phyloP scores from a whole-genome alignment of 352 stramenopile genomes.

The Pythium aristosporum region DNA sequence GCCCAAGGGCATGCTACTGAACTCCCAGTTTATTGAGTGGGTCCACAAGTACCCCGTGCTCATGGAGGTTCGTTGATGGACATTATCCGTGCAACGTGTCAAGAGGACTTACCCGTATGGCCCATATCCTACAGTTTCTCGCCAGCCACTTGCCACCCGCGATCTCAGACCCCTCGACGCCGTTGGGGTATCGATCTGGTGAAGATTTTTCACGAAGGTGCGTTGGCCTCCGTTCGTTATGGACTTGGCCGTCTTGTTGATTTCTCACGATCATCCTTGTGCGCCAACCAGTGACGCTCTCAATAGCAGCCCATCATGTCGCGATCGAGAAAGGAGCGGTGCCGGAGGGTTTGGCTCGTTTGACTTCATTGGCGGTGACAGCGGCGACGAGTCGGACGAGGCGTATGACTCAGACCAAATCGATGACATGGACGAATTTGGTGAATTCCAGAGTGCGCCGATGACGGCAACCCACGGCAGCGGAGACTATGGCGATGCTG shows the following conservation, averaged over 20 bases:
- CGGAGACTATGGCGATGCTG: slow-evolving; percentile 1
- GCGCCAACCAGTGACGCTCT: slow-evolving; percentile 45
- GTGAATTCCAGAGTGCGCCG: slow-evolving; percentile 42
- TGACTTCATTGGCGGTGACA: slow-evolving; percentile 81
- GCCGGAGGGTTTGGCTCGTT: slow-evolving; percentile 62
- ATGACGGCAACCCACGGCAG: slow-evolving; percentile 9
- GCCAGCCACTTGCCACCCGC: slow-evolving; percentile 46
- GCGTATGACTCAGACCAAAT: slow-evolving; percentile 75
- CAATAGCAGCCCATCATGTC: slow-evolving; percentile 76
- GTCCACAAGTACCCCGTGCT: slow-evolving; percentile 62
- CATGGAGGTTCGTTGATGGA: slow-evolving; percentile 46
- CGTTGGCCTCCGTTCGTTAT: not conserved
- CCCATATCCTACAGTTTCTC: slow-evolving; percentile 35
- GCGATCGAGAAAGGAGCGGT: slow-evolving; percentile 26
- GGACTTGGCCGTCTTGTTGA: not conserved
- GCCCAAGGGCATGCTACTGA: slow-evolving; percentile 48
- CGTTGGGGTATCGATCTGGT: slow-evolving; percentile 34
- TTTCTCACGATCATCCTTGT: not conserved
- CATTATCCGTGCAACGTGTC: not conserved
- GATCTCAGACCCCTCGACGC: slow-evolving; percentile 29
- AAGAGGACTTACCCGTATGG: not conserved
- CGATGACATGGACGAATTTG: slow-evolving; percentile 68
- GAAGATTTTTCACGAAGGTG: slow-evolving; percentile 35
- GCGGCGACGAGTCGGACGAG: slow-evolving; percentile 74
- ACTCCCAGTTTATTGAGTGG: slow-evolving; percentile 75